These are phyloP conservation scores for Zygosaccharomyces kombuchaensis DNA, from an alignment of 805 yeast species.

Conservation along the genomic window DNA sequence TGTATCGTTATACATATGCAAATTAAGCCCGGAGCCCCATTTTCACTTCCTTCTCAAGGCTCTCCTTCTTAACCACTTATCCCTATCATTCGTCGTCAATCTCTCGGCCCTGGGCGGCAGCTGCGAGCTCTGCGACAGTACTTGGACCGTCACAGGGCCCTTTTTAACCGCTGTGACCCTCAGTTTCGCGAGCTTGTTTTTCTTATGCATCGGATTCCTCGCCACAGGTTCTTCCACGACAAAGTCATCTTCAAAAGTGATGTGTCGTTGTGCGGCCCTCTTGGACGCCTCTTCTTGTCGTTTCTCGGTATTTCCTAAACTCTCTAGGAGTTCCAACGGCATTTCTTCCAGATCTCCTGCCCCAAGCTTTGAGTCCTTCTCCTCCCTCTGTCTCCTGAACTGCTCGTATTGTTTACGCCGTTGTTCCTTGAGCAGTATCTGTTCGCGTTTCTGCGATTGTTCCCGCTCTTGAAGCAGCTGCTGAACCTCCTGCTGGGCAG, in stretches of 20 bases:
- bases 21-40: neutral
- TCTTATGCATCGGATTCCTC: constrained; percentile 22
- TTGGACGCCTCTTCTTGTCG: constrained; percentile 15
- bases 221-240: constrained; percentile 17
- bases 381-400: constrained; percentile 33
- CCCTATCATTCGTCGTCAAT: constrained; percentile 26
- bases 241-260: constrained; percentile 33
- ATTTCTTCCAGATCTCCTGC: constrained; percentile 36
- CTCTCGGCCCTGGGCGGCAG: constrained; percentile 33
- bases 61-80: constrained; percentile 35
- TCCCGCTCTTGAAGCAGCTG: constrained; percentile 26
- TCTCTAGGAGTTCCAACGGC: constrained; percentile 39
- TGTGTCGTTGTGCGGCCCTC: constrained; percentile 31
- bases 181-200: constrained; percentile 33
- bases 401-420: constrained; percentile 32
- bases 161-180: constrained; percentile 32
- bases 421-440: constrained; percentile 30
- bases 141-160: constrained; percentile 42
- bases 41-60: constrained; percentile 25
- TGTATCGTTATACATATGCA: constrained; percentile 2
- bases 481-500: constrained; percentile 27
- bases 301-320: constrained; percentile 16
- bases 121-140: constrained; percentile 23
- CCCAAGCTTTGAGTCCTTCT: constrained; percentile 18
- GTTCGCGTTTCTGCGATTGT: constrained; percentile 25